Conservation (phyloP, 2,329 filamentous ascomycete species). For the Fusarium tuaranense region DNA sequence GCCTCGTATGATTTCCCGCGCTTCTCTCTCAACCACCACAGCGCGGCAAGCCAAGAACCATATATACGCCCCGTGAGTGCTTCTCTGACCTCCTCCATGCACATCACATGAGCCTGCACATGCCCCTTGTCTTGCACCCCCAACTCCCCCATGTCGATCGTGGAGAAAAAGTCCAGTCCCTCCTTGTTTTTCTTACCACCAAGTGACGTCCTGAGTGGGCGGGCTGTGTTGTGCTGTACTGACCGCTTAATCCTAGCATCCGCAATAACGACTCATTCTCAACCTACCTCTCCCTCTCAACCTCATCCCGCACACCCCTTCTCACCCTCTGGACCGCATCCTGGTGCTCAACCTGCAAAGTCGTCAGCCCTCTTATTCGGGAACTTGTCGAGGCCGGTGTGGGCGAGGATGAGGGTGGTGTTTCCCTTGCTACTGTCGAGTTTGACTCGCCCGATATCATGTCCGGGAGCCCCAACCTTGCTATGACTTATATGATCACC, state of each 20-base stretch:
- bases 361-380: conserved; percentile 61
- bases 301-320: conserved; percentile 65
- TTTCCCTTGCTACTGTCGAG: conserved; percentile 66
- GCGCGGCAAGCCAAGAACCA: conserved; percentile 48
- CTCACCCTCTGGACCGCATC: conserved; percentile 71
- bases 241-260: conserved; percentile 55
- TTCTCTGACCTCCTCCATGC: conserved; percentile 5
- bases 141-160: conserved; percentile 39
- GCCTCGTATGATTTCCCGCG: conserved; percentile 15
- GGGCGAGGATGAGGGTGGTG: conserved; percentile 67
- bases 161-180: conserved; percentile 12
- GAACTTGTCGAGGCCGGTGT: conserved; percentile 63
- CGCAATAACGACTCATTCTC: conserved; percentile 66
- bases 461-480: conserved; percentile 54
- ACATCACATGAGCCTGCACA: conserved; percentile 4
- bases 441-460: conserved; percentile 70
- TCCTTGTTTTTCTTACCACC: conserved; percentile 1
- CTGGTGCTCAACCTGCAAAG: conserved; percentile 67
- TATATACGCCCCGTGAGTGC: conserved; percentile 51
- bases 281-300: conserved; percentile 66
- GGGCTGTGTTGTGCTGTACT: neutral
- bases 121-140: conserved; percentile 5
- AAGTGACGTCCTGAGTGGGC: neutral
- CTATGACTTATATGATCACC: conserved; percentile 68
- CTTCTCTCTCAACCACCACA: conserved; percentile 41